Base-by-base conservation (phyloP, 2,329 filamentous ascomycete species). In the Gnomoniopsis sp. region DNA sequence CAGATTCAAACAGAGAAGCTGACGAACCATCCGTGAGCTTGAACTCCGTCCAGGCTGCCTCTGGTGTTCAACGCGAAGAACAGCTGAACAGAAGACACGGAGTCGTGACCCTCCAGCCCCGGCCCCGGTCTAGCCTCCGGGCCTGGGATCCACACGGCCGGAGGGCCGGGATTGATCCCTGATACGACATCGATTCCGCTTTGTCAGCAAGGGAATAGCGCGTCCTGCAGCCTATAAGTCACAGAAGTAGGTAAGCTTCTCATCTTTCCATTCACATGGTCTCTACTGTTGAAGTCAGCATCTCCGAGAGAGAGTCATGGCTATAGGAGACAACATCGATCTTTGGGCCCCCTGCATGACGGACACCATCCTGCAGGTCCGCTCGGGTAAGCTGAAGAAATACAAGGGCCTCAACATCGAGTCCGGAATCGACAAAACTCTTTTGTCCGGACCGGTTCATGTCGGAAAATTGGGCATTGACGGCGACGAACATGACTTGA, bases 401-500 rank as follows among this genome's bases (percentile, higher is more conserved):
- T 76, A 86, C 70, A 75, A 76, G 3, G 78, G 78, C 0, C 73
- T 85, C 2, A 74, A 74, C 14, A 75, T 84, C 48, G 72, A 75
- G 57, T 81, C 81, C 0, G 85, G 81, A 1, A 88, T 88, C 60
- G 78, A 83, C 71, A 87, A 87, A 66, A 65, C 64, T 0, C 55
- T 75, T 2, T 73, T 78, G 7, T 34, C 70, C 2, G 78, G 74
- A 0, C 76, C 77, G 0, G 72, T 85, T 3, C 68, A 73, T 3
- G 75, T 86, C 38, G 72, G 69, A 2, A 73, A 70, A 21, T 64
- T 78, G 2, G 86, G 86, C 0, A 77, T 87, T 15, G 76, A 80
- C 17, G 78, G 72, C 6, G 86, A 88, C 61, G 83, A 88, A 65
- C 85, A 88, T 58, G 84, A 87, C 55, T 79, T 77, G 26, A 81